Conservation (phyloP, 1,284 basidiomycete species). For the Microbotryum scabiosae region DNA sequence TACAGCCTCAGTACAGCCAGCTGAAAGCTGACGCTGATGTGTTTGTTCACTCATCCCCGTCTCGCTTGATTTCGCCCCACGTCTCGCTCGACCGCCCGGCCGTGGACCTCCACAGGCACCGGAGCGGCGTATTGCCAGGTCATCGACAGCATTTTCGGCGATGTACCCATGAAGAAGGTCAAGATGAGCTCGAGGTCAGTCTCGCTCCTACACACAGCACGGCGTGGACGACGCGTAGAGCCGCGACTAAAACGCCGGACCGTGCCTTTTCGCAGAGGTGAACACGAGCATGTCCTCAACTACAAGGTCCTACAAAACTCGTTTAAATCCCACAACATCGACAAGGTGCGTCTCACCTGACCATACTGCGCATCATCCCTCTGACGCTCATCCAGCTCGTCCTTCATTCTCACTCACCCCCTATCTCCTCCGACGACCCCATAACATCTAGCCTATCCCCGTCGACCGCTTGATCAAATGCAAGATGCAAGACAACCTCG, state of each 20-base stretch:
- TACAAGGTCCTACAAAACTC: slow-evolving; percentile 87
- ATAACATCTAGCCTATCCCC: slow-evolving; percentile 64
- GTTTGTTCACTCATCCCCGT: not conserved
- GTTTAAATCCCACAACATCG: slow-evolving; percentile 81
- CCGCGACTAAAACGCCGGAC: not conserved
- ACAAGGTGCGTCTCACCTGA: slow-evolving; percentile 58
- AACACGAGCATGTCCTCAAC: slow-evolving; percentile 92
- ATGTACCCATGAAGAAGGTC: slow-evolving; percentile 76
- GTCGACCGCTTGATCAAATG: slow-evolving; percentile 91
- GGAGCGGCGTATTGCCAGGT: slow-evolving; percentile 83
- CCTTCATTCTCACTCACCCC: not conserved
- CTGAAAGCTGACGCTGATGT: slow-evolving; percentile 4
- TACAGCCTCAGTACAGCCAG: too few relatives aligned
- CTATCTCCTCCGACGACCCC: not conserved
- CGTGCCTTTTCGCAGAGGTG: slow-evolving; percentile 48
- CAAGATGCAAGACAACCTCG: slow-evolving; percentile 99
- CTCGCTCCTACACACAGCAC: not conserved
- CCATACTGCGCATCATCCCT: too few relatives aligned
- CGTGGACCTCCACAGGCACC: slow-evolving; percentile 38
- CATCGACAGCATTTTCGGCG: slow-evolving; percentile 86
- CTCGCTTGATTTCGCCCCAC: not conserved
- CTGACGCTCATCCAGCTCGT: not conserved
- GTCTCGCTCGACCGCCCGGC: not conserved
- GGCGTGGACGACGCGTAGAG: not conserved
- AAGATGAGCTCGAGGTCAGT: slow-evolving; percentile 66